A percentile compares a stretch with the other conserved stretches of the same genome.
phyloP scores from a whole-genome alignment of 441 rosid genomes.

The Capsella rubella region DNA sequence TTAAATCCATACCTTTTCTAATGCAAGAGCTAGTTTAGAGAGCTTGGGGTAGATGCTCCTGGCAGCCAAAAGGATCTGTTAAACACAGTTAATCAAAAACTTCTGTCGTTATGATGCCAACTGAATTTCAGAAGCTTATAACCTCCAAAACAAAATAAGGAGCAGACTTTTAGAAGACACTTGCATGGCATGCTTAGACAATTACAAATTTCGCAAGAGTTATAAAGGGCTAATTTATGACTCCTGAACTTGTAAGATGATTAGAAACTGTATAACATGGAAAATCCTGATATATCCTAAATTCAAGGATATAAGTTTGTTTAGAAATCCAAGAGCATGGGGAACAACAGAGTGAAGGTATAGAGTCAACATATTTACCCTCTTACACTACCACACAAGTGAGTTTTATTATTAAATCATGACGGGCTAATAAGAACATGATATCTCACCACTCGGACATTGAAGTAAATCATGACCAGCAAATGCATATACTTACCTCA shows the following conservation, averaged over 20 bases:
- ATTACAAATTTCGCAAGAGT: conserved; percentile 8
- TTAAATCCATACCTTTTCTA: conserved; percentile 70
- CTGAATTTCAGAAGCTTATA: not conserved
- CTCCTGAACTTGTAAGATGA: not conserved
- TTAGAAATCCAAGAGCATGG: conserved; percentile 15
- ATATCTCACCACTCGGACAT: not conserved
- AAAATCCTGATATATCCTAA: not conserved
- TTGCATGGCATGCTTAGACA: conserved; percentile 14
- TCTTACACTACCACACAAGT: conserved; percentile 7
- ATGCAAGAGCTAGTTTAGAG: conserved; percentile 89
- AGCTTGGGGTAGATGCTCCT: conserved; percentile 80
- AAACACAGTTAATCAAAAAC: conserved; percentile 22
- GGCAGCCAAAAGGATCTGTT: conserved; percentile 82
- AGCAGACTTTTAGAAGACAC: conserved; percentile 14
- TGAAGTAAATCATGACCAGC: not conserved
- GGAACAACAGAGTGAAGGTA: conserved; percentile 3
- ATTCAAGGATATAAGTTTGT: conserved; percentile 1
- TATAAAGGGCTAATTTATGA: conserved; percentile 8
- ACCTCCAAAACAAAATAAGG: not conserved
- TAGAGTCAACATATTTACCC: not conserved
- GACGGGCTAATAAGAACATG: conserved; percentile 13
- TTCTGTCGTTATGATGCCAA: conserved; percentile 11
- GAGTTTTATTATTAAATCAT: not conserved
- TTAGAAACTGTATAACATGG: not conserved
- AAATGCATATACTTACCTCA: conserved; percentile 61